Evolutionary conservation across 2,329 filamentous ascomycete species (phyloP).

Genomic region (Trichoderma afroharzianum): DNA sequence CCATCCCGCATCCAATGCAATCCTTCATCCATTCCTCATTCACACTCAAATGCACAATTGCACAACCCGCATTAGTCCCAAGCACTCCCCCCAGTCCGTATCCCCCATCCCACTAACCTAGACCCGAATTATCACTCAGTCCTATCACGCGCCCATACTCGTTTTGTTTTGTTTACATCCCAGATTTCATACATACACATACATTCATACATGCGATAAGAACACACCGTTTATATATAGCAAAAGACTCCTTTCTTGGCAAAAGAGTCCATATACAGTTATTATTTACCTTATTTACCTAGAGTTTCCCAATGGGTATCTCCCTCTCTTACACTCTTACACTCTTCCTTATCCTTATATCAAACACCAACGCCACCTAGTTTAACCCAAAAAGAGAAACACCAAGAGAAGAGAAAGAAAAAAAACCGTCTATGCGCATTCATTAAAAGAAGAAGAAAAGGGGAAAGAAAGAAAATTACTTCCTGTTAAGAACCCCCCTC

Average conservation of each 20-base stretch:
- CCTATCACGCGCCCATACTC: not conserved
- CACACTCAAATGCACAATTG: not conserved
- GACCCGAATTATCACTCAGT: not conserved
- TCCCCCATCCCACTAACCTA: not conserved
- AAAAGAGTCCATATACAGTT: not conserved
- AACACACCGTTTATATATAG: not conserved
- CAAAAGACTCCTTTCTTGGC: not conserved
- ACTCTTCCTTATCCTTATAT: not conserved
- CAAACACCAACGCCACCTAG: not conserved
- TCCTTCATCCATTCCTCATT: not conserved
- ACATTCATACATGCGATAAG: not conserved
- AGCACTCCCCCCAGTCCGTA: not conserved
- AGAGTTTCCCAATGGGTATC: not conserved
- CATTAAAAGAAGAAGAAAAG: not conserved
- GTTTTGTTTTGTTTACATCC: not conserved
- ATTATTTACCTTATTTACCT: not conserved
- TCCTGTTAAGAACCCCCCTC: not conserved
- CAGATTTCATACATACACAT: not conserved
- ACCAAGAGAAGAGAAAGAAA: not conserved
- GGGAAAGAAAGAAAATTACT: not conserved
- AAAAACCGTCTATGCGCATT: not conserved
- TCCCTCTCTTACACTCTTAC: not conserved
- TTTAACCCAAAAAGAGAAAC: not conserved
- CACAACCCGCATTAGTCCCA: not conserved
- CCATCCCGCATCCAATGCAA: too few relatives aligned